Base-by-base conservation (phyloP, 129 eudicot genomes). In the Tagetes patula region DNA sequence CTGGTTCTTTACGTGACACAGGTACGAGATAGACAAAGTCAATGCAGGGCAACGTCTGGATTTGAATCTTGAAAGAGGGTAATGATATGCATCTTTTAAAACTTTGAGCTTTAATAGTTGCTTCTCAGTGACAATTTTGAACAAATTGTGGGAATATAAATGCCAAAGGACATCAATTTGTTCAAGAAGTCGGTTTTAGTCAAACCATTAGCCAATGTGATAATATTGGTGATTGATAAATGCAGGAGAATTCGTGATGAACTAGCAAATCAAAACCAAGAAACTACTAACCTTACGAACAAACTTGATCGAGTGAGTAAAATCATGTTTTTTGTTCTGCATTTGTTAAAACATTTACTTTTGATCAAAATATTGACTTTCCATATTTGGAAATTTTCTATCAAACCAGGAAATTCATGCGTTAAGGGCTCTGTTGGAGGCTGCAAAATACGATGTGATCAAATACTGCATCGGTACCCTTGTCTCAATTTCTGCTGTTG, bases 401-500 rank as follows among this genome's bases (percentile, higher is more conserved):
- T 71, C 27, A 67, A 77, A 13, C 70, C 82, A 94, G 98, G 98
- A 94, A 85, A 94, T 94, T 78, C 97, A 94, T 73, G 83, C 85
- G 56, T 62, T 90, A 72, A 78, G 91, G 73, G 97, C 98, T 65
- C 97, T 88, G 69, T 65, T 94, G 78, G 97, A 94, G 82, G 93
- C 98, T 42, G 96, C 96, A 46, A 94, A 94, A 79, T 90, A 87
- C 37, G 98, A 94, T 20, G 96, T 94, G 78, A 88, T 94, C 59
- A 94, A 94, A 83, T 94, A 94, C 75, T 94, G 98, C 93, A 88
- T 90, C 53, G 98, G 98, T 84, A 90, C 97, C 69, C 92, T 94
- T 8, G 96, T 86, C 38, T 90, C 98, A 12, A 85, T 90, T 48
- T 90, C 97, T 50, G 97, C 98, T 39, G 96, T 94, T 70, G 97